A percentile compares a stretch with the other conserved stretches of the same genome.
Conservation (phyloP, 2,329 filamentous ascomycete species). For the Hypomyces perniciosus region DNA sequence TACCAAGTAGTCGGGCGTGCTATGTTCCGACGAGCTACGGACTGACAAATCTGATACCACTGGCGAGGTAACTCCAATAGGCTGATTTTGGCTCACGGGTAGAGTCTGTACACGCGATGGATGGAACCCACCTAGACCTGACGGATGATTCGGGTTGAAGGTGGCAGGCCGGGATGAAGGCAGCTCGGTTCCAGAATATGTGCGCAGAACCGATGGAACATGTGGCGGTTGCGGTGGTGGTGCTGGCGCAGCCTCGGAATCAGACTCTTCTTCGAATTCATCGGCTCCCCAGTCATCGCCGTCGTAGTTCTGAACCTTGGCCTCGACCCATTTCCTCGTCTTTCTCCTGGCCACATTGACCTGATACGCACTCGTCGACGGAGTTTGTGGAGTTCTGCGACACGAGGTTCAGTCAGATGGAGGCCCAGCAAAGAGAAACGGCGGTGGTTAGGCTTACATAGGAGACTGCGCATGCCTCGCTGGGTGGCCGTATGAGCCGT, state of each 20-base stretch:
- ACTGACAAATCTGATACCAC: constrained; percentile 8
- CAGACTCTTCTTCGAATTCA: constrained; percentile 53
- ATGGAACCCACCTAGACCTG: constrained; percentile 6
- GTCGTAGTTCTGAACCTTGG: constrained; percentile 79
- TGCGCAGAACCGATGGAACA: constrained; percentile 6
- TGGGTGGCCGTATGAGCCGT: constrained; percentile 10
- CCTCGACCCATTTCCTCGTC: constrained; percentile 92
- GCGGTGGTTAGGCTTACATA: constrained; percentile 3
- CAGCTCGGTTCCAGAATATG: constrained; percentile 9
- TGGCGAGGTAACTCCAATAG: constrained; percentile 4
- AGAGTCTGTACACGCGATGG: constrained; percentile 1
- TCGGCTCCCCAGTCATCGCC: constrained; percentile 88
- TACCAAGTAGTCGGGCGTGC: background rate
- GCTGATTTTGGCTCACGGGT: background rate
- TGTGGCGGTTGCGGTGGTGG: constrained; percentile 2
- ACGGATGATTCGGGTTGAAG: constrained; percentile 1
- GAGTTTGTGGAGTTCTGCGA: constrained; percentile 26
- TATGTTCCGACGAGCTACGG: constrained; percentile 5
- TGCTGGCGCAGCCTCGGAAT: constrained; percentile 32
- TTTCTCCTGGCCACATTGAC: constrained; percentile 84
- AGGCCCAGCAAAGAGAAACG: background rate
- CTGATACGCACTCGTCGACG: constrained; percentile 51
- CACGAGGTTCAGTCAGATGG: constrained; percentile 3
- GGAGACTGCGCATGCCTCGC: constrained; percentile 10
- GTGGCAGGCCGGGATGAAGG: constrained; percentile 6